Base-by-base conservation (phyloP, 106 monocot species). In the Allium cepa region DNA sequence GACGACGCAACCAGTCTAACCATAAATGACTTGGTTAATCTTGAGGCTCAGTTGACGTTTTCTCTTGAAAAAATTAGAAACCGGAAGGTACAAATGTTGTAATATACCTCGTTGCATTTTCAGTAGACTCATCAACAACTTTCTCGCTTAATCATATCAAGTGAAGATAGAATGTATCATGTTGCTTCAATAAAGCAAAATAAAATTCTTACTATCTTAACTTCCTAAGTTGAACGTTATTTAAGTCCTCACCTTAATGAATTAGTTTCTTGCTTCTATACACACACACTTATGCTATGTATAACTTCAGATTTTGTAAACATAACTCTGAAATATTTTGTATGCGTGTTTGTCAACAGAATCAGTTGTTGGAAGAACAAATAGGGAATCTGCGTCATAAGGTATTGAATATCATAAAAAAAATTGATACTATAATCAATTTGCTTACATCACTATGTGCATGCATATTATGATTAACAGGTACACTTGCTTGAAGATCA, bases 41-140 rank as follows among this genome's bases (percentile, higher is more conserved):
- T 94, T 48, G 94, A 94, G 63, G 76, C 80, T 26, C 87, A 90
- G 17, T 59, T 94, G 11, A 83, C 85, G 75, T 65, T 75, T 47
- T 87, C 94, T 4, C 72, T 85, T n/a, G 66, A 67, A 64, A 94
- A 85, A 59, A 81, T 90, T 75, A 78, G 85, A 60, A 57, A n/a
- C 10, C 80, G 81, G 66, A 94, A 94, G 94, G 90, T 93, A 46
- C 67, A 17, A 45, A 11, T 69, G 12, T 49, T 11, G 3, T 55
- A 3, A 10, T 55, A 8, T 55, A 2, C 15, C 13, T 4, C 3
- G 3, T 12, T 55, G 5, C 15, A 55, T 11, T 15, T 12, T 55
- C 53, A 55, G 53, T 55, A 12, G 53, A 55, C 7, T 11, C 53
- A 55, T 55, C 53, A 55, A 15, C 53, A 55, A 55, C 7, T 36